Base-by-base conservation (phyloP, 805 yeast genomes). In the Lipomyces yamanashiensis region DNA sequence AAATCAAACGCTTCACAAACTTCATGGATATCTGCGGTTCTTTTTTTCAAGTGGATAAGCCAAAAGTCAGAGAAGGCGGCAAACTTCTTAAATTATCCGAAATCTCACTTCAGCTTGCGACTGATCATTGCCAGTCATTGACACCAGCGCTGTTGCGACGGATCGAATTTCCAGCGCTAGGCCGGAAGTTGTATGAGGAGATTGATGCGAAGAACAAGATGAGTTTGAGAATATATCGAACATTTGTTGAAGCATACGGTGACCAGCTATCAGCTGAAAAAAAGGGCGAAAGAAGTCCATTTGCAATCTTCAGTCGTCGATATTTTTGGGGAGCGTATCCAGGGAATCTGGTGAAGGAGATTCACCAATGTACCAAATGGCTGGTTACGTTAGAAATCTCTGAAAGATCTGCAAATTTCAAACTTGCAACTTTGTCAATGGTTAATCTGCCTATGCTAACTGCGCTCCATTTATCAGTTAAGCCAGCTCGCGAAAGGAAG, bases 211-310 rank as follows among this genome's bases (percentile, higher is more conserved):
- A 17, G 21, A 17, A 45, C 12, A 39, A 28, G 23, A 37, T 51
- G 36, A 51, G 40, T 2, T 45, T 52, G 15, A 17, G 36, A n/a
- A 2, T 52, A 13, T 52, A 52, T 36, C 43, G 17, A 3, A 33
- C 45, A 15, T 59, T 59, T 39, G 62, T 47, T 6, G 53, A 37
- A 8, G 52, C 41, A 1, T 59, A 59, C 28, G 33, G 54, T 17
- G 23, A 23, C 2, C 58, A 52, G 19, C 12, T 52, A 23, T 56
- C 50, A 15, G 21, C 44, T 17, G 34, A 9, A 21, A n/a, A n/a
- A 36, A n/a, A 7, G 33, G 9, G 12, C 47, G 7, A 34, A 17
- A 33, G 10, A 17, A 33, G 10, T 15, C 6, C 10, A 12, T 10
- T 5, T 13, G 48, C 19, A 9, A 54, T 9, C 13, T 48, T 7